Evolutionary conservation across 257 asterid species (phyloP), one percentile per base, ranked within the genome.

Genomic region (Pogostemon cablin): DNA sequence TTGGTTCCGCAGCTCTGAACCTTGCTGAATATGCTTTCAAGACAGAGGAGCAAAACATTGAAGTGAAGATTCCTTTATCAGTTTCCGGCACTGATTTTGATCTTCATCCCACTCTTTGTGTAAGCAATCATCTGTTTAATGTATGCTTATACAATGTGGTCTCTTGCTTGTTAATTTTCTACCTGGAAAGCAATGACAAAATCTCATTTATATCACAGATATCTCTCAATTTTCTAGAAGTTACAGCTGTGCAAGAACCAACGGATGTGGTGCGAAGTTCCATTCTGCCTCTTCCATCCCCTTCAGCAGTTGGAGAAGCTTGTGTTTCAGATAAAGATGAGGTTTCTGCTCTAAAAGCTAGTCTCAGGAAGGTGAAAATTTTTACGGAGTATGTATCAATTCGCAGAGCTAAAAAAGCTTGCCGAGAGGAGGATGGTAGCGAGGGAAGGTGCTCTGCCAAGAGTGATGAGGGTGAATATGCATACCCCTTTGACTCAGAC

Each of bases 271-370:
- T 67, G 5, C 91, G 78, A 79, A 88, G 83, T 74, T 78, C 90
- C 12, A 61, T 72, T 9, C 56, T 71, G 68, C 83, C 93, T 41
- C 82, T 79, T 62, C 77, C 85, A 64, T 82, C 90, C n/a, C 83
- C 95, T n/a, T 48, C 84, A 4, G 71, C 74, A 15, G 55, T 85
- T 5, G 87, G 79, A 42, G 96, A 85, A 73, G 80, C 81, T 20
- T 74, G 82, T 55, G 62, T 86, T 9, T 35, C 82, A 0, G 99
- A 91, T 69, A 93, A 91, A 76, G 96, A 89, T 3, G 97, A 93
- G 67, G 83, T 93, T 77, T 93, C 99, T 69, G 99, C 99, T 4
- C 83, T 91, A 32, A 91, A 93, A 82, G 97, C 96, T 65, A 86
- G 99, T 72, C 86, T 93, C 17, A 85, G 92, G 73, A 90, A 84